phyloP scores from a whole-genome alignment of 768 basidiomycete genomes.

The Lyophyllum semitale region DNA sequence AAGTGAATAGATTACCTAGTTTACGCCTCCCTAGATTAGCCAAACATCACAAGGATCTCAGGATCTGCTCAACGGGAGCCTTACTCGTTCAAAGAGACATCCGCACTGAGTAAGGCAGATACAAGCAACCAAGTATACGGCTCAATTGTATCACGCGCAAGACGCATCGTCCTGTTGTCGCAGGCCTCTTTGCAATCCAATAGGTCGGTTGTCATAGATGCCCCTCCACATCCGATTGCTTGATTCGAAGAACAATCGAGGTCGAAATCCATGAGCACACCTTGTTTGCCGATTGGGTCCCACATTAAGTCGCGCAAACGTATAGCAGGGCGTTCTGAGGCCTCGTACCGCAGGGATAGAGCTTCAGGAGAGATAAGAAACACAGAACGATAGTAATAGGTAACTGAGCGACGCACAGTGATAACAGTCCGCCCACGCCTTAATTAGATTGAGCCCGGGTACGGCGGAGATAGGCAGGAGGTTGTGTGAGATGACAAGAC shows the following conservation, averaged over 20 bases:
- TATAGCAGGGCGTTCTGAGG: not conserved
- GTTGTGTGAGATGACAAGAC: not conserved
- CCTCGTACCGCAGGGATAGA: not conserved
- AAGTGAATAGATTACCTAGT: no score
- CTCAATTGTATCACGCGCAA: conserved; percentile 10
- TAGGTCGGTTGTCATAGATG: not conserved
- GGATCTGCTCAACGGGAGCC: no score
- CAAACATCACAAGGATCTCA: no score
- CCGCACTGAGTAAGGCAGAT: not conserved
- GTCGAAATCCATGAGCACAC: conserved; percentile 16
- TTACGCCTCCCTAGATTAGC: no score
- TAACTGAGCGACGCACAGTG: not conserved
- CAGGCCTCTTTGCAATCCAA: conserved; percentile 12
- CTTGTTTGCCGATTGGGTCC: not conserved
- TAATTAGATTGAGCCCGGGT: conserved; percentile 11
- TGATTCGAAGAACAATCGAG: not conserved
- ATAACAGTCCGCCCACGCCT: conserved; percentile 15
- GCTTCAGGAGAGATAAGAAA: not conserved
- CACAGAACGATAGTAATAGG: not conserved
- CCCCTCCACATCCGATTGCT: not conserved
- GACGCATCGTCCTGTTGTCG: conserved; percentile 3
- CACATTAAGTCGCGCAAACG: conserved; percentile 7
- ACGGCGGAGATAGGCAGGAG: conserved; percentile 1
- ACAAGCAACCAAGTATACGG: conserved; percentile 15
- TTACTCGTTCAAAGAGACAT: not conserved